These are phyloP conservation scores for Umbilicaria muhlenbergii DNA, from an alignment of 495 filamentous ascomycete genomes.

Conservation along the genomic window DNA sequence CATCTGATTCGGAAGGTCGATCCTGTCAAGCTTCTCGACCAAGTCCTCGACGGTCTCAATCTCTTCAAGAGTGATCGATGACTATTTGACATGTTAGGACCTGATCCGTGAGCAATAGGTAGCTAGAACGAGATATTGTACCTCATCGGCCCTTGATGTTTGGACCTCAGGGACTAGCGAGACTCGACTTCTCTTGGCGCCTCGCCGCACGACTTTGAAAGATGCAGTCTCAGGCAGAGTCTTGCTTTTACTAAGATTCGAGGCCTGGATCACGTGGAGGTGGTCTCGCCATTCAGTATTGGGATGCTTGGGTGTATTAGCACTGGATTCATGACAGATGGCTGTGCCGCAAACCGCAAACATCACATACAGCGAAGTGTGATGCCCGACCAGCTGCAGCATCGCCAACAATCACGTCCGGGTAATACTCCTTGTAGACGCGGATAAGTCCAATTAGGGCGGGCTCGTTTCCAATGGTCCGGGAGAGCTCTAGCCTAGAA, in stretches of 20 bases:
- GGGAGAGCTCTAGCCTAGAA: constrained; percentile 40
- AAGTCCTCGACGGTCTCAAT: constrained; percentile 58
- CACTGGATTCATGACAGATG: constrained; percentile 21
- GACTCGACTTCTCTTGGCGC: constrained; percentile 29
- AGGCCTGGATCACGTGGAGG: constrained; percentile 48
- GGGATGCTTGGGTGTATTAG: constrained; percentile 25
- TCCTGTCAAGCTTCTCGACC: constrained; percentile 57
- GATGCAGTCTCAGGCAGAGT: constrained; percentile 14
- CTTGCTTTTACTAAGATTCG: constrained; percentile 25
- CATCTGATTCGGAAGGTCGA: constrained; percentile 69
- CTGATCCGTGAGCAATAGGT: not conserved
- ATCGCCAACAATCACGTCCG: constrained; percentile 70
- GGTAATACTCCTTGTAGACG: constrained; percentile 80
- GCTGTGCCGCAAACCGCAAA: not conserved
- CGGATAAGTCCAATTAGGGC: constrained; percentile 62
- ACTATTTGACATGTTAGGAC: constrained; percentile 17
- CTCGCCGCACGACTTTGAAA: constrained; percentile 31
- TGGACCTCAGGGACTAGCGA: constrained; percentile 51
- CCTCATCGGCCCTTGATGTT: constrained; percentile 56
- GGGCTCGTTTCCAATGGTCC: constrained; percentile 53
- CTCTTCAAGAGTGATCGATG: constrained; percentile 60
- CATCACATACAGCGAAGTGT: constrained; percentile 22
- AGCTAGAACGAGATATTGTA: constrained; percentile 12
- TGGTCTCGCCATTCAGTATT: constrained; percentile 63
- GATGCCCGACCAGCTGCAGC: constrained; percentile 22